Base-by-base conservation (phyloP, 352 stramenopile genomes). In the Phytophthora pistaciae region DNA sequence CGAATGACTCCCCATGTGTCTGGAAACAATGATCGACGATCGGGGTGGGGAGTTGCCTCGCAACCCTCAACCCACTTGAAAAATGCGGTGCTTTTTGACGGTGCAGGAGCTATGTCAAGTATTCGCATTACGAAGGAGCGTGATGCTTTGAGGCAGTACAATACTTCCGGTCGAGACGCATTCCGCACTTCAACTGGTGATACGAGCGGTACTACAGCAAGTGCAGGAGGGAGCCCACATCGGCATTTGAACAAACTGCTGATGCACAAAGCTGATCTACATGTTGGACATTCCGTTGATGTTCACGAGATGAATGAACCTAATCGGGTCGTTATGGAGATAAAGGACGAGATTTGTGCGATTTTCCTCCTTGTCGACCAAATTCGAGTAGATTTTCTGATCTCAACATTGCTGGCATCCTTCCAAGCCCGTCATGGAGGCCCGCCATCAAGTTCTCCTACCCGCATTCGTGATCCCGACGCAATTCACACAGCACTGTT, bases 341-440 rank as follows among this genome's bases (percentile, higher is more conserved):
- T 93, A 56, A 93, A 93, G 57, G 77, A 93, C 54, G 78, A 91
- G 44, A 81, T 90, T 25, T 93, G 86, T 52, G 82, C 75, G 5
- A 86, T 90, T 60, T 69, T 93, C 53, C 72, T 87, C 27, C 61
- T 83, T 18, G 65, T 93, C 42, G 83, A 92, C 57, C 81, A 80
- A 49, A 75, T 90, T 27, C 82, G 86, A 21, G 57, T 92, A 1
- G 86, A 93, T 46, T 91, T 86, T 38, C 81, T 92, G 16, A 80
- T 93, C 14, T 93, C 86, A 21, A 80, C 69, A 7, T 50, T 93
- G 16, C 46, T 93, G 14, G 69, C 78, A 20, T 73, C 77, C 8
- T 87, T 82, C 58, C 70, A 85, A 63, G 65, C 66, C 53, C 76
- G 75, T 3, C 76, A 85, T 40, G 66, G 72, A 36, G 64, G 64